These are phyloP conservation scores for Ensete ventricosum DNA, from an alignment of 176 grass and related monocot species.

Conservation along the genomic window DNA sequence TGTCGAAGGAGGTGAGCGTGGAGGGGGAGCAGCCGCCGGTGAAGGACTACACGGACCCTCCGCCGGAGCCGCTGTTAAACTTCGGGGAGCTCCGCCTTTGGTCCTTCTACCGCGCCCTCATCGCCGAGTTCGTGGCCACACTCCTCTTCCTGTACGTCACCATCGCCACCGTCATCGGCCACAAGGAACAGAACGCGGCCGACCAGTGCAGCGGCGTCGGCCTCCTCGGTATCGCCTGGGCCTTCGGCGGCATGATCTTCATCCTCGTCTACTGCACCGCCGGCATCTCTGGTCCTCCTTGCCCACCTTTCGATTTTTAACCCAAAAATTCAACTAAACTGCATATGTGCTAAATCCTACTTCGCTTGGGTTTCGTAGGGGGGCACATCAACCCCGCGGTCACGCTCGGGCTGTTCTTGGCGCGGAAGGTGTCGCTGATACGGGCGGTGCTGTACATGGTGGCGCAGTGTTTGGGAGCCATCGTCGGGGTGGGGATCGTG, in stretches of 20 bases:
- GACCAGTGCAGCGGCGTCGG: conserved; percentile 65
- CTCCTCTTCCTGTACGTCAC: conserved; percentile 17
- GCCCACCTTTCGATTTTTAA: background rate
- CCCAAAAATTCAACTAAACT: background rate
- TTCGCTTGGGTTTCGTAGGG: background rate
- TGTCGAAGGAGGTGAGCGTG: conserved; percentile 14
- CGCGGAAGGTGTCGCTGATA: conserved; percentile 15
- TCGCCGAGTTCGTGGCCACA: conserved; percentile 15
- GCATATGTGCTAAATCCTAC: background rate
- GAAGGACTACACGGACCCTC: conserved; percentile 8
- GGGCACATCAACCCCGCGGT: conserved; percentile 22
- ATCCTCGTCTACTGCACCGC: conserved; percentile 98
- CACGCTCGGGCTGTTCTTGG: conserved; percentile 16
- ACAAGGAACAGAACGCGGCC: conserved; percentile 3
- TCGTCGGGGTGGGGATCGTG: conserved; percentile 15
- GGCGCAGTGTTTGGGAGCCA: conserved; percentile 19
- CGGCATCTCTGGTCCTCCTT: conserved; percentile 54
- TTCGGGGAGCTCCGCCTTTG: background rate
- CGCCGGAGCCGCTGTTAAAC: conserved; percentile 2
- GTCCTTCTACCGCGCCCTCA: conserved; percentile 13
- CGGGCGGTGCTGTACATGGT: conserved; percentile 10
- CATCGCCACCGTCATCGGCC: conserved; percentile 13
- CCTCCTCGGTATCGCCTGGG: conserved; percentile 89
- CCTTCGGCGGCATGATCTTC: conserved; percentile 99
- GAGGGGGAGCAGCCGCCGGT: background rate